Evolutionary conservation across 2,329 filamentous ascomycete genomes (phyloP), one percentile per base, ranked within the genome.

Genomic region (Sordariomycetes sp.): DNA sequence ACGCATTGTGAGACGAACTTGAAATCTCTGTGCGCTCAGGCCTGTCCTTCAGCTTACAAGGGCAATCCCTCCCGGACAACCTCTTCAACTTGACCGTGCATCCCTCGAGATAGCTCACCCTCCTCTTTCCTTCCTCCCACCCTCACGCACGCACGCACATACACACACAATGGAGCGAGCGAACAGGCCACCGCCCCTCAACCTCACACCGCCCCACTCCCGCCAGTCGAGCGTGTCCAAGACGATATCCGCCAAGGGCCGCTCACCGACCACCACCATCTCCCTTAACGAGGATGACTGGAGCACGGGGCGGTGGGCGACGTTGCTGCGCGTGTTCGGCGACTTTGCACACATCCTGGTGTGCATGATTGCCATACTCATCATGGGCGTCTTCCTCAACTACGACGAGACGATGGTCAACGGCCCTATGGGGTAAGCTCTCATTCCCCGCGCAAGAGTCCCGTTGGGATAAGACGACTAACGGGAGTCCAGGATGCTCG

Each of bases 361-460:
- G 46, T 68, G 68, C 61, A 61, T 68, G 60, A 62, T 70, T 53
- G 61, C 69, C 58, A 60, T 69, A 48, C 58, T 69, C 59, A 66
- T 70, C 59, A 65, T 71, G 67, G 65, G 63, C 28, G 65, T 68
- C 58, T 71, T 70, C 60, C 60, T 71, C 28, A 61, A 62, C 51
- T 67, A 65, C n/a, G 64, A 67, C 57, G 52, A 63, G 2, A 59
- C 59, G 28, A 61, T 65, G 55, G 53, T 64, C 8, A 55, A 55
- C 32, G 58, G 57, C 4, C 48, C 53, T 24, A 54, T 43, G 14
- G 58, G 61, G 61, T 58, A 53, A 22, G 58, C 55, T 35, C 43
- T 8, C 22, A 3, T 40, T 53, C 35, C 48, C 43, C 25, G 16
- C 32, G 22, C 25, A 20, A 18, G 14, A 8, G 18, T 7, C 16